Base-by-base conservation (phyloP, 2,329 filamentous ascomycete genomes). In the Aspergillus latus region DNA sequence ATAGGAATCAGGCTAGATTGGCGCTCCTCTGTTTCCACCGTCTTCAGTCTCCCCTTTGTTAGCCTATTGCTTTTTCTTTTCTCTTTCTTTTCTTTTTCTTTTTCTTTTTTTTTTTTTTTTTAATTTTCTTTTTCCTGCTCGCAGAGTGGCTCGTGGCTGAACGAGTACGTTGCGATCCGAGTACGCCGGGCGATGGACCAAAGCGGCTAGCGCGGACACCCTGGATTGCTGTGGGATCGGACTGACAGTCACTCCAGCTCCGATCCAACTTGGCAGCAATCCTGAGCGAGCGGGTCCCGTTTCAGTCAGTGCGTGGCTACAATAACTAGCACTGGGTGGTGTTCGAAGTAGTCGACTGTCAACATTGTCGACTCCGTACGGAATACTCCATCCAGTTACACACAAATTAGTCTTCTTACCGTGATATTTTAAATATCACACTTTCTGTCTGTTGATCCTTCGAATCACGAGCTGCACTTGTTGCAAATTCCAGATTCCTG, bases 391-490 rank as follows among this genome's bases (percentile, higher is more conserved):
- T 13, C 34, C 48, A 39, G 52, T 54, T 54, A 54, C 52, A 54
- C 48, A 47, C 30, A 34, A 47, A 13, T 51, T 48, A 52, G 54
- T 32, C 54, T 56, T 56, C 54, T 56, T 44, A 56, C 34, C 21
- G 54, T 56, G 45, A 52, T 52, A 56, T 52, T 56, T n/a, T 32
- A 48, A 29, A 21, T 21, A 21, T 21, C 46, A 49, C 40, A 30
- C 26, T 50, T 55, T 43, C 50, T 55, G 46, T 45, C 36, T 46
- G 53, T 50, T 55, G 53, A 49, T 49, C 36, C 34, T 51, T 51
- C 49, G 44, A 45, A 30, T 49, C 43, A 50, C 49, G 11, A 52
- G 49, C 44, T 56, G 47, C 54, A 52, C 48, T n/a, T 11, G 30
- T 11, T 46, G 42, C 54, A 57, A 52, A 52, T 47, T 32, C 40